Evolutionary conservation across 1,284 basidiomycete species (phyloP), one percentile per base, ranked within the genome.

Genomic region (Microbotryomycetes sp.): DNA sequence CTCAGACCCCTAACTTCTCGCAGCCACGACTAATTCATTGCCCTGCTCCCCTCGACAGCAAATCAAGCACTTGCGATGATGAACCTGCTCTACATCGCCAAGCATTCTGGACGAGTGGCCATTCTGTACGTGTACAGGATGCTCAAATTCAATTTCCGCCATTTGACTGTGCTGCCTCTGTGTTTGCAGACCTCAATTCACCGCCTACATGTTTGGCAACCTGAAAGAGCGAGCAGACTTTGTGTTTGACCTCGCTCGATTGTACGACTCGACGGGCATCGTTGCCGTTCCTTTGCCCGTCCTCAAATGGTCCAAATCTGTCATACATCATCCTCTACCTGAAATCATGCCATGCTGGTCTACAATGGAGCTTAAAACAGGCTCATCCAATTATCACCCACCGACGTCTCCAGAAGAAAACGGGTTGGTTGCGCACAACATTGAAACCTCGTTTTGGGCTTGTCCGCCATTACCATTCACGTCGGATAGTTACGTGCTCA

Each of bases 371-470:
- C 46, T 48, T 12, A 46, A 56, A 26, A 56, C 54, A 1, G 54
- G 54, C 36, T 25, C 54, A n/a, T 12, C 19, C 23, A 56, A 56
- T 46, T 28, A 22, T 14, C 54, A 56, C 22, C 45, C 26, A 6
- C 26, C 47, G 26, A 51, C 49, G 3, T 51, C 49, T 19, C 49
- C 49, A 6, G 49, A 51, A 29, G 54, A 56, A 46, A 56, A 42
- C 15, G 54, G 54, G 42, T 48, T 56, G 19, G 30, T 46, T 6
- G 54, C 26, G 16, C 54, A 56, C 54, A 29, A 23, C 2, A 9
- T 56, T 22, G 45, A 31, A 29, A 56, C 54, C 25, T 28, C 45
- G 15, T 56, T 56, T 29, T 56, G 54, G 54, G 54, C 54, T 14
- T 19, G 45, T 3, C 54, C 54, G 4, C 4, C 22, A 6, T 30